phyloP scores from a whole-genome alignment of 345 rosid species.

The Rubroshorea leprosula region DNA sequence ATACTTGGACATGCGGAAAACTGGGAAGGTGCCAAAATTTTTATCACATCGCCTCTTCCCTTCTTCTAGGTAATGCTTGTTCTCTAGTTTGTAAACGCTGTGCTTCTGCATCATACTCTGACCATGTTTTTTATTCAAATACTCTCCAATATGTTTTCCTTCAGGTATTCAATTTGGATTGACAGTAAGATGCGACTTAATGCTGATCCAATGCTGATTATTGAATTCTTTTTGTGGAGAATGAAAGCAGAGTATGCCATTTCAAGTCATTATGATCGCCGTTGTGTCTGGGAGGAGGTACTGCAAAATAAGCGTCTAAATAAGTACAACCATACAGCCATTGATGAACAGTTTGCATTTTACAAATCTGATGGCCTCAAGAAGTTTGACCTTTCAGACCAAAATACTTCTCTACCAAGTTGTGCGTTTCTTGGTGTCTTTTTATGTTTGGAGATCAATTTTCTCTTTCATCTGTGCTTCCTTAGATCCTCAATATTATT shows the following conservation, averaged over 20 bases:
- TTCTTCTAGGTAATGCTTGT: slow-evolving; percentile 64
- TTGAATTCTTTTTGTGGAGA: slow-evolving; percentile 87
- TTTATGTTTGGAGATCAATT: slow-evolving; percentile 2
- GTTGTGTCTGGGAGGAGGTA: slow-evolving; percentile 96
- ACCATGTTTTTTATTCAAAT: slow-evolving; percentile 7
- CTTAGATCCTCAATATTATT: slow-evolving; percentile 13
- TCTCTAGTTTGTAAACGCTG: slow-evolving; percentile 18
- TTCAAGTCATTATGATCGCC: slow-evolving; percentile 93
- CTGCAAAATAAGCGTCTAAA: slow-evolving; percentile 70
- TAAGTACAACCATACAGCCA: slow-evolving; percentile 69
- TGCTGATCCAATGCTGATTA: slow-evolving; percentile 69
- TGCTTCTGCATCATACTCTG: slow-evolving; percentile 6
- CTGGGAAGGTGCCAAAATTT: slow-evolving; percentile 93
- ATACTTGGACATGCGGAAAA: slow-evolving; percentile 69
- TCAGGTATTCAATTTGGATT: slow-evolving; percentile 92
- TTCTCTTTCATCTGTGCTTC: slow-evolving; percentile 12
- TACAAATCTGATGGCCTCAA: slow-evolving; percentile 78
- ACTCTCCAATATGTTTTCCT: slow-evolving; percentile 11
- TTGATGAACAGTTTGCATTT: slow-evolving; percentile 68
- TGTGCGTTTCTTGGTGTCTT: slow-evolving; percentile 38
- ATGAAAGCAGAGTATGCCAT: slow-evolving; percentile 79
- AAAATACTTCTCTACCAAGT: slow-evolving; percentile 67
- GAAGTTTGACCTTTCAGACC: slow-evolving; percentile 57
- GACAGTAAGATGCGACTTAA: slow-evolving; percentile 91
- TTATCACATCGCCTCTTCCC: slow-evolving; percentile 92